phyloP scores from a whole-genome alignment of 1,284 basidiomycete species.

The Nidula niveotomentosa region DNA sequence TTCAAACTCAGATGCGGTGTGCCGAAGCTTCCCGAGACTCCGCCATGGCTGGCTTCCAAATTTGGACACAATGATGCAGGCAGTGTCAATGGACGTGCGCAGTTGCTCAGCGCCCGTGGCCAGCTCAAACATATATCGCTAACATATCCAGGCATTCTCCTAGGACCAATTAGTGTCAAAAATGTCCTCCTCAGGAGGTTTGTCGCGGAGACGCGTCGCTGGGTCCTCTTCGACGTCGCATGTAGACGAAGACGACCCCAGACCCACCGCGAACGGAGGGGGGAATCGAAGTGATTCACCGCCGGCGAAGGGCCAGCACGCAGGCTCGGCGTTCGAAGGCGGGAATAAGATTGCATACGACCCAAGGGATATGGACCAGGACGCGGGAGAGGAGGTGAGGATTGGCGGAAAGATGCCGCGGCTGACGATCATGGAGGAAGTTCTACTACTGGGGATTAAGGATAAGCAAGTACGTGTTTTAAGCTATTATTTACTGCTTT shows the following conservation, averaged over 20 bases:
- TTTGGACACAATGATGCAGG: too few relatives aligned
- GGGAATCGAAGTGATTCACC: neutral
- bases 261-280: constrained; percentile 1
- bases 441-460: constrained; percentile 88
- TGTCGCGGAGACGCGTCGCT: constrained; percentile 54
- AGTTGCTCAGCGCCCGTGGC: too few relatives aligned
- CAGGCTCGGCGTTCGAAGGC: constrained; percentile 80
- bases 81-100: too few relatives aligned
- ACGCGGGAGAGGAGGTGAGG: constrained; percentile 64
- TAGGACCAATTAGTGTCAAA: too few relatives aligned
- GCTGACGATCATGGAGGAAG: constrained; percentile 97
- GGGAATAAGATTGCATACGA: constrained; percentile 91
- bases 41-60: too few relatives aligned
- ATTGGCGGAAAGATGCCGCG: constrained; percentile 77
- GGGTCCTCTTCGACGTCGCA: constrained; percentile 22
- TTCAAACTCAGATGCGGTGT: too few relatives aligned
- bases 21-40: too few relatives aligned
- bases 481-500: neutral
- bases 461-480: constrained; percentile 73
- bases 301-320: constrained; percentile 25
- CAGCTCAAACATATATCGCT: too few relatives aligned
- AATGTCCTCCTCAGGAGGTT: constrained; percentile 29
- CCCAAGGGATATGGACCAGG: constrained; percentile 85
- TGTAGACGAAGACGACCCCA: constrained; percentile 1
- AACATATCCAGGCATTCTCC: too few relatives aligned